A percentile compares a stretch with the other conserved stretches of the same genome.
These are phyloP conservation scores for Aphanomyces euteiches DNA, from an alignment of 352 stramenopile genomes.

Conservation along the genomic window DNA sequence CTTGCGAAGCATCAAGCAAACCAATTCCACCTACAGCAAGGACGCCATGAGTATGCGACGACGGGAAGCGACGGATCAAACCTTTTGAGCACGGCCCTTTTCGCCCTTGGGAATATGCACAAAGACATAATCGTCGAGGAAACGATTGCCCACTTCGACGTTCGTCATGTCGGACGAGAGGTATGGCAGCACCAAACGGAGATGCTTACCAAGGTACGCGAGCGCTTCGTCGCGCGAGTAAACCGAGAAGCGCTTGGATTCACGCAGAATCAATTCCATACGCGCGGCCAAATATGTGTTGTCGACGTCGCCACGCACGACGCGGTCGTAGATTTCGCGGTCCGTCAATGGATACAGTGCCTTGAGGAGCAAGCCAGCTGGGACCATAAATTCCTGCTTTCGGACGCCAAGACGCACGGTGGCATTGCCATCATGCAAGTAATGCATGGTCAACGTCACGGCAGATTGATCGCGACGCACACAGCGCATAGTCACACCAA, in stretches of 20 bases:
- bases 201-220: constrained; percentile 95
- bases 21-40: constrained; percentile 89
- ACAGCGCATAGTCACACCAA: constrained; percentile 97
- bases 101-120: constrained; percentile 93
- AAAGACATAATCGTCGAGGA: constrained; percentile 94
- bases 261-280: constrained; percentile 95
- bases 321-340: constrained; percentile 97
- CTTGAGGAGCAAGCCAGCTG: constrained; percentile 95
- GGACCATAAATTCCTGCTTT: constrained; percentile 99
- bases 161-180: constrained; percentile 84
- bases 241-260: constrained; percentile 92
- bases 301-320: constrained; percentile 91
- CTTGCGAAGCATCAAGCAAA: constrained; percentile 97
- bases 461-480: constrained; percentile 93
- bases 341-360: constrained; percentile 89
- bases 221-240: constrained; percentile 86
- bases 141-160: constrained; percentile 83
- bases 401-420: constrained; percentile 95
- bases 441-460: constrained; percentile 98
- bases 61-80: neutral
- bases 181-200: constrained; percentile 89
- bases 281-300: constrained; percentile 97
- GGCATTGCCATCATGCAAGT: constrained; percentile 95
- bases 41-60: constrained; percentile 3
- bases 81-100: constrained; percentile 79